phyloP scores from a whole-genome alignment of 148 eudicot genomes.

The Chenopodium formosanum region DNA sequence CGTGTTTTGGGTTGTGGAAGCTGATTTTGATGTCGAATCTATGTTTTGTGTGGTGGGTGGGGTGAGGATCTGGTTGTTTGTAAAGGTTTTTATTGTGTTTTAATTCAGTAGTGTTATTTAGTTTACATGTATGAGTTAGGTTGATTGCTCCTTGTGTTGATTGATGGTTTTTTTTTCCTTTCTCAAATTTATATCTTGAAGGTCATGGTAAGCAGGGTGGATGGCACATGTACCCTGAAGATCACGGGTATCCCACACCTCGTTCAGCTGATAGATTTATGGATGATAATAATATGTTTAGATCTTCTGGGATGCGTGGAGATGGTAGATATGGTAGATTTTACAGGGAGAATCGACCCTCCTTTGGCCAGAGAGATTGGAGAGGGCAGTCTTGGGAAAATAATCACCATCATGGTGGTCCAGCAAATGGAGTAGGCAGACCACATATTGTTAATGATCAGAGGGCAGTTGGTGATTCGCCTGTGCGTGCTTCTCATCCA shows the following conservation, averaged over 20 bases:
- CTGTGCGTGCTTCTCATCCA: constrained; percentile 46
- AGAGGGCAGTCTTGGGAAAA: constrained; percentile 51
- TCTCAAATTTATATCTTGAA: constrained; percentile 37
- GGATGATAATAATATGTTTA: constrained; percentile 40
- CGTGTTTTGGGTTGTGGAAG: background rate
- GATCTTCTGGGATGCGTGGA: constrained; percentile 41
- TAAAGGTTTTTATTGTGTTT: background rate
- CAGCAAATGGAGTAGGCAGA: constrained; percentile 43
- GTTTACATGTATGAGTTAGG: background rate
- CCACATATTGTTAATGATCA: constrained; percentile 32
- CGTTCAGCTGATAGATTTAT: constrained; percentile 42
- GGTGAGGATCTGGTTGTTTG: background rate
- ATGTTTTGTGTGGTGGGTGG: background rate
- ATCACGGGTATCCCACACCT: constrained; percentile 45
- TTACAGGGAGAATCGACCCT: constrained; percentile 51
- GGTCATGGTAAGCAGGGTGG: constrained; percentile 79
- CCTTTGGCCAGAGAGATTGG: constrained; percentile 55
- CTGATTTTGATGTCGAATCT: background rate
- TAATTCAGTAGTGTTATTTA: background rate
- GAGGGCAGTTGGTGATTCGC: constrained; percentile 43
- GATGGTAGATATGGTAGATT: constrained; percentile 57
- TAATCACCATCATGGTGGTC: constrained; percentile 32
- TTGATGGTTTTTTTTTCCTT: constrained; percentile 17
- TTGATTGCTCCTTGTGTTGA: constrained; percentile 23
- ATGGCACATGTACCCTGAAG: constrained; percentile 51